Evolutionary conservation across 129 eudicot genomes (phyloP).

Genomic region (Arctium lappa): DNA sequence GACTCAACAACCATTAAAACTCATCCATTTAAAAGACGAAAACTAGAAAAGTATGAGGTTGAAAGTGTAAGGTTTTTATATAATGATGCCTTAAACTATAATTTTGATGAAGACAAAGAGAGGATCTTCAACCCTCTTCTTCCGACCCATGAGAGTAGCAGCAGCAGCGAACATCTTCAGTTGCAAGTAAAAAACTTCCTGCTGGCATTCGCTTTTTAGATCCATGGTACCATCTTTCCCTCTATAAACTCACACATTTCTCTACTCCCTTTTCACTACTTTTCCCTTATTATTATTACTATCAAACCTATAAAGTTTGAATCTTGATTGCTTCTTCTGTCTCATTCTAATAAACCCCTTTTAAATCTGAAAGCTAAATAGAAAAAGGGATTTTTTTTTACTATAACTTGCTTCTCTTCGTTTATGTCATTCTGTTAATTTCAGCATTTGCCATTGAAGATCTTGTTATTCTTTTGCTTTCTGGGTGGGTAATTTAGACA

Average conservation of each 20-base stretch:
- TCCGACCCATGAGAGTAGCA: background rate
- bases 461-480: background rate
- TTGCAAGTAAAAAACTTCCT: too few relatives aligned
- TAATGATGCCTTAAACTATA: background rate
- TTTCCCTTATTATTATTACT: background rate
- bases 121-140: background rate
- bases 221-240: background rate
- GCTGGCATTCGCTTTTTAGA: background rate
- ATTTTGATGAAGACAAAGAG: background rate
- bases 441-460: background rate
- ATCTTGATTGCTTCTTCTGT: background rate
- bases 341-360: background rate
- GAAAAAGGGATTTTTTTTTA: background rate
- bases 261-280: background rate
- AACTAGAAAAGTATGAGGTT: background rate
- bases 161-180: background rate
- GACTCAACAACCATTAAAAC: too few relatives aligned
- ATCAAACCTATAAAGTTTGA: background rate
- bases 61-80: background rate
- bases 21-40: background rate
- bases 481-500: conserved; percentile 9
- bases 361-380: background rate
- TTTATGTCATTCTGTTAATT: background rate
- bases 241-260: background rate
- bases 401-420: background rate